Percentiles rank a stretch among this genome's conserved stretches.
Evolutionary conservation across 2,329 filamentous ascomycete genomes (phyloP).

Genomic region (Mycocentrospora acerina): DNA sequence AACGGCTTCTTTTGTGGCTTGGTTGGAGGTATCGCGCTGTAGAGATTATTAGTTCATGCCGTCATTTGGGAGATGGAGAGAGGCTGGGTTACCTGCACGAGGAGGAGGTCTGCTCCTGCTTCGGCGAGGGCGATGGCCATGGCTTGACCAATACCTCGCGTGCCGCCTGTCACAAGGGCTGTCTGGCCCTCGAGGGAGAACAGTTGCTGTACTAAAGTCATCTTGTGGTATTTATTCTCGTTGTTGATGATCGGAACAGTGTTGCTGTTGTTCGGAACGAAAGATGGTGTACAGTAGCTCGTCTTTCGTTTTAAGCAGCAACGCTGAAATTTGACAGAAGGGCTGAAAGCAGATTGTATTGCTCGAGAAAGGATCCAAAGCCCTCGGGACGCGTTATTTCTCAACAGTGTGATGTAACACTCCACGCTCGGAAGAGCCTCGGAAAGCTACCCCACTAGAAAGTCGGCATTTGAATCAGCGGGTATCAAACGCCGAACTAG

Average conservation of each 20-base stretch:
- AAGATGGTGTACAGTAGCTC: no score
- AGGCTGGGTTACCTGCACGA: conserved; percentile 47
- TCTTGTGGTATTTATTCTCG: conserved; percentile 10
- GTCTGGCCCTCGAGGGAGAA: conserved; percentile 54
- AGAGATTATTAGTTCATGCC: conserved; percentile 3
- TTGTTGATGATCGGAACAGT: conserved; percentile 5
- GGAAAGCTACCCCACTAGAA: conserved; percentile 29
- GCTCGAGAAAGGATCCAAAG: background rate
- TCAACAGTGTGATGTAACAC: conserved; percentile 9
- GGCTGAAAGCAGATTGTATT: no score
- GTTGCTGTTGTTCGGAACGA: background rate
- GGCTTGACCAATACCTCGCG: conserved; percentile 52
- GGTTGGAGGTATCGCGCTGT: conserved; percentile 58
- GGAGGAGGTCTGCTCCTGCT: conserved; percentile 53
- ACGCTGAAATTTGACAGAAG: no score
- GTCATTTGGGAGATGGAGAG: background rate
- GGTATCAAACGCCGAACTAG: conserved; percentile 34
- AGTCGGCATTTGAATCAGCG: conserved; percentile 29
- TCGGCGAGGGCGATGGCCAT: conserved; percentile 55
- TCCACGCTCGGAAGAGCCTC: conserved; percentile 25
- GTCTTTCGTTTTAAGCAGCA: no score
- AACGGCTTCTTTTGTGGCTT: conserved; percentile 61
- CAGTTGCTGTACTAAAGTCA: conserved; percentile 42
- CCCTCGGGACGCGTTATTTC: conserved; percentile 1
- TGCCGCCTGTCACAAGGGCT: conserved; percentile 53